Conservation (phyloP, 2,329 filamentous ascomycete species). For the Ascochyta fabae region DNA sequence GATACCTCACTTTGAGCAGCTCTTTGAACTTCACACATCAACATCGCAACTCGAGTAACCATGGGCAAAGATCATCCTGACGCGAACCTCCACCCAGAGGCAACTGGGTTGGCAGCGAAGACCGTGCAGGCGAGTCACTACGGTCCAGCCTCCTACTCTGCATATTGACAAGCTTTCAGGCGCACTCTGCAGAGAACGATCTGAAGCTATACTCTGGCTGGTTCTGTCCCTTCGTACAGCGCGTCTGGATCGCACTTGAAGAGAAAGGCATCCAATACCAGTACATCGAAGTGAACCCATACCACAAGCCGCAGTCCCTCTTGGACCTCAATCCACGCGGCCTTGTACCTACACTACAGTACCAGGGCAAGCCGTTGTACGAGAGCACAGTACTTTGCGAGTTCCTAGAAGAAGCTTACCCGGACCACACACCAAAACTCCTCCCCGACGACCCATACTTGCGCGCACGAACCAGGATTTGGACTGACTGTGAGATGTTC, state of each 20-base stretch:
- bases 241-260: conserved; percentile 73
- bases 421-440: conserved; percentile 58
- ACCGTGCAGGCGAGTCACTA: conserved; percentile 35
- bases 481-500: conserved; percentile 65
- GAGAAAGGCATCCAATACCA: conserved; percentile 78
- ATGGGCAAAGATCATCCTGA: conserved; percentile 47
- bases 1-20: conserved; percentile 21
- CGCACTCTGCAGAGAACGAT: conserved; percentile 52
- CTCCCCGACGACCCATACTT: conserved; percentile 69
- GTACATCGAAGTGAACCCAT: conserved; percentile 74
- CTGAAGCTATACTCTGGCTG: conserved; percentile 75
- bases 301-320: conserved; percentile 72
- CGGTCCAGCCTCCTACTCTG: too few species aligned
- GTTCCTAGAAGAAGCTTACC: conserved; percentile 76
- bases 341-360: conserved; percentile 72
- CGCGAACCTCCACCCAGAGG: conserved; percentile 44
- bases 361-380: conserved; percentile 66
- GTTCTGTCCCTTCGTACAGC: conserved; percentile 75
- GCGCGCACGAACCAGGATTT: conserved; percentile 70
- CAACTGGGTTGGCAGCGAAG: conserved; percentile 40
- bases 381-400: conserved; percentile 77
- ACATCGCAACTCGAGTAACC: not conserved
- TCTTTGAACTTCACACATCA: not conserved
- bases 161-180: conserved; percentile 19
- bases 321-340: conserved; percentile 76